Base-by-base conservation (phyloP, 495 filamentous ascomycete species). In the Parathielavia appendiculata region DNA sequence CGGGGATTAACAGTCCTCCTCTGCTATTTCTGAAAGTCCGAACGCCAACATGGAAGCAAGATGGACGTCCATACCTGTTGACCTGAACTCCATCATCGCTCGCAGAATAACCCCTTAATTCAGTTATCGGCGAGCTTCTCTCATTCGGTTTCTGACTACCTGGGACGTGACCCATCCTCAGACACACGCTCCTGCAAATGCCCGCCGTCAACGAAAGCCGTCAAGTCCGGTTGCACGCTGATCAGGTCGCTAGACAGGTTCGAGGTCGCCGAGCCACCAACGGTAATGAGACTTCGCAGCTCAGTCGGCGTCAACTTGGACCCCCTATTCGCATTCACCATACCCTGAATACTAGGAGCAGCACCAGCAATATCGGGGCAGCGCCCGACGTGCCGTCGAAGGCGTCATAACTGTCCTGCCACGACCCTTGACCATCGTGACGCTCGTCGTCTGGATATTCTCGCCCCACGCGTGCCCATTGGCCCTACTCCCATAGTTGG, bases 401-500 rank as follows among this genome's bases (percentile, higher is more conserved):
- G 10, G n/a, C 1, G 22, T 1, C 19, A 6, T 54, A 54, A 0
- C 5, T 30, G 16, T 58, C 55, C 5, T 36, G n/a, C n/a, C n/a
- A n/a, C n/a, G n/a, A n/a, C n/a, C 23, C 10, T 52, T 34, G 12
- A 11, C 20, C 17, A 5, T 17, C 8, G 11, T 17, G n/a, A 44
- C 38, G 19, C n/a, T 38, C 16, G 55, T 6, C 12, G 60, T 62
- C n/a, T 23, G 16, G 11, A 62, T 51, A 12, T 45, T 50, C 51
- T 62, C 55, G 12, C 55, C 60, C 60, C 60, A 62, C n/a, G 50
- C 12, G 39, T 62, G 45, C 10, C 45, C 54, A 41, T 62, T 55
- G 10, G 58, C 48, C 13, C 60, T 8, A 17, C 13, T 41, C 4
- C 56, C 60, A n/a, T 51, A 51, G 20, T 63, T 59, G 7, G 56